Evolutionary conservation across 306 rosid species (phyloP), one percentile per base, ranked within the genome.

Genomic region (Medicago lupulina): DNA sequence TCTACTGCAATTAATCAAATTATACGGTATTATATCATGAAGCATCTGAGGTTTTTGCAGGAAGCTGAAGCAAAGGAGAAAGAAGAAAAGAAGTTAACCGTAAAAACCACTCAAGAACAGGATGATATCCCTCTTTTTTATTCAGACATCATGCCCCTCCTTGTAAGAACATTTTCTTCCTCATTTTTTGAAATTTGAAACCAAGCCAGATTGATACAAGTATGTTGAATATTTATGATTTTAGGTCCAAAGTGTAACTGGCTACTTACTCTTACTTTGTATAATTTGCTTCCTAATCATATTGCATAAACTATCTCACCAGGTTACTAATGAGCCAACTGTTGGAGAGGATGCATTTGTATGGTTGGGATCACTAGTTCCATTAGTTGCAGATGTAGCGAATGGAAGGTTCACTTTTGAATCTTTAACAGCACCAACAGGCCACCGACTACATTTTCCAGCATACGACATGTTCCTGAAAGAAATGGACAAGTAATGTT

Each of bases 311-410:
- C 54, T 25, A 53, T 65, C 31, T 13, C 79, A 36, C 75, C 83
- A 95, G 99, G 86, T 92, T 76, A 79, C 71, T 47, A 58, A 84
- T 58, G 91, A 90, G 21, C 88, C 86, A 62, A 79, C 67, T 74
- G 92, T 90, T 55, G 97, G 97, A 73, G 99, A 95, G 88, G 96
- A 95, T 77, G 92, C 93, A 65, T 95, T 87, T 78, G 96, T 91
- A 55, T 95, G 99, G 99, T 19, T 95, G 79, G 97, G 88, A 51
- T 90, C 96, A 21, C 49, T 89, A 61, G 79, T 89, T 75, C 97
- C 97, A 25, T 57, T 89, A 60, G 91, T 78, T 61, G 74, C 92
- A 15, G 99, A 95, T 76, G 83, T 88, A 40, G 89, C 89, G n/a
- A 95, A 90, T 76, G 93, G 85, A 67, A 83, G 96, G 85, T 95